These are phyloP conservation scores for Alternaria rosae DNA, from an alignment of 2,329 filamentous ascomycete genomes.

Conservation along the genomic window DNA sequence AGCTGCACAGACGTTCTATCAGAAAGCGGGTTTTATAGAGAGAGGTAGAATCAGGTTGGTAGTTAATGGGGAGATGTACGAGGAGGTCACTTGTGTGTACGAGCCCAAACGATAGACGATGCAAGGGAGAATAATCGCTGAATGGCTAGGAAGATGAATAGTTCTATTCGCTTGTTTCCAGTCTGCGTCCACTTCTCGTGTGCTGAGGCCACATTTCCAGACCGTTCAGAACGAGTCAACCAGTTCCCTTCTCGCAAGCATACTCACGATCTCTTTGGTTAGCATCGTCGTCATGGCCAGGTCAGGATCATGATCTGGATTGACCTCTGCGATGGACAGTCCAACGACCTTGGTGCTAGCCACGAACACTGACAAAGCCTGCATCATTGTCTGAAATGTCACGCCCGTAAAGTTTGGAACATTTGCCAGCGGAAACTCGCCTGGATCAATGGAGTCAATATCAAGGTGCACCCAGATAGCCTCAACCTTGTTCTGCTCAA, in stretches of 20 bases:
- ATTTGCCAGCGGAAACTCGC: conserved; percentile 32
- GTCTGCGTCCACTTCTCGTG: not conserved
- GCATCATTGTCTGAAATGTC: conserved; percentile 28
- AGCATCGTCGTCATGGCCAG: conserved; percentile 20
- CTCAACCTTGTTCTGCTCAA: conserved; percentile 30
- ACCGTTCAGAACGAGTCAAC: not conserved
- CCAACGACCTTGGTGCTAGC: conserved; percentile 24
- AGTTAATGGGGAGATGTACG: conserved; percentile 4
- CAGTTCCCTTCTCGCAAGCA: not conserved
- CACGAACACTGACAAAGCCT: conserved; percentile 26
- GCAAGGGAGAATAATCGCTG: not conserved
- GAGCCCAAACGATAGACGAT: not conserved
- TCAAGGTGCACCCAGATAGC: conserved; percentile 33
- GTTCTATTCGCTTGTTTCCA: not conserved
- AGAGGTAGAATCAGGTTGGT: conserved; percentile 10
- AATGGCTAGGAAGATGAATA: not conserved
- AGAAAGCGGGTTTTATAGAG: conserved; percentile 9
- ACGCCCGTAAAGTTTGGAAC: conserved; percentile 34
- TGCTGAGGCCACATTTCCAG: not conserved
- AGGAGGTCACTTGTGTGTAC: conserved; percentile 14
- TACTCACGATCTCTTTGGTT: conserved; percentile 14
- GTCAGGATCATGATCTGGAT: conserved; percentile 30
- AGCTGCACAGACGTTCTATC: conserved; percentile 8
- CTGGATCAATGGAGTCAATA: conserved; percentile 36
- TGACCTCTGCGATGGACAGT: conserved; percentile 27